Percentiles rank a stretch among this genome's conserved stretches.
These are phyloP conservation scores for Mucor lusitanicus DNA, from an alignment of 371 early-diverging fungal genomes.

Conservation along the genomic window DNA sequence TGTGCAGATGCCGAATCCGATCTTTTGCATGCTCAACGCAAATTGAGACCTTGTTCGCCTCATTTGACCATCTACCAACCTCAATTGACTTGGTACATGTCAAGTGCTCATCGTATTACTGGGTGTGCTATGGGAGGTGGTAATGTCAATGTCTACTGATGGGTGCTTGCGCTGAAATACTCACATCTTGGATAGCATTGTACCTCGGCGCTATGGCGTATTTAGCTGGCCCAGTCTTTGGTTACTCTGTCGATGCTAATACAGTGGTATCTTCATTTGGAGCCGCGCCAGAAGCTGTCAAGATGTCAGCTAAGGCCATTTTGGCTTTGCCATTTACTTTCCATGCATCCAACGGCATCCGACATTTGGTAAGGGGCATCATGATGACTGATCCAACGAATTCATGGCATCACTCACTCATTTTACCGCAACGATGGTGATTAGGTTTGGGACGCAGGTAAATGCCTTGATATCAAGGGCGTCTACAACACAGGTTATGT, in stretches of 20 bases:
- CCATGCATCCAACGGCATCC: constrained; percentile 79
- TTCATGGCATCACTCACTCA: not conserved
- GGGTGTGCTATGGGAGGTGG: constrained; percentile 68
- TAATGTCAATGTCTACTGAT: constrained; percentile 21
- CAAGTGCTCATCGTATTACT: constrained; percentile 69
- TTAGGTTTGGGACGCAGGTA: constrained; percentile 78
- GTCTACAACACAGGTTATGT: constrained; percentile 77
- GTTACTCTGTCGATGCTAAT: constrained; percentile 57
- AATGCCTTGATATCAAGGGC: constrained; percentile 61
- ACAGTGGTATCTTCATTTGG: constrained; percentile 37
- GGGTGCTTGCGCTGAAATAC: too few relatives aligned
- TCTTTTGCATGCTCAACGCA: constrained; percentile 39
- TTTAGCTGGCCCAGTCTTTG: constrained; percentile 39
- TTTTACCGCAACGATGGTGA: too few relatives aligned
- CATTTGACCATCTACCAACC: constrained; percentile 82
- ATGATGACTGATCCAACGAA: too few relatives aligned
- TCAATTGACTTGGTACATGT: constrained; percentile 76
- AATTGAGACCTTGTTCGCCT: constrained; percentile 71
- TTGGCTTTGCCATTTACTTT: constrained; percentile 69
- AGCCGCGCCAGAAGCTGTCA: constrained; percentile 13
- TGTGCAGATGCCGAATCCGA: constrained; percentile 20
- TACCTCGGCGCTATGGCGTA: constrained; percentile 61
- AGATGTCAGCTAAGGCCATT: constrained; percentile 17
- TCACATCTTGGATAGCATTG: constrained; percentile 30
- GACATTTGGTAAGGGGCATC: constrained; percentile 64